Conservation (phyloP, 2,329 filamentous ascomycete genomes). For the Pseudogymnoascus sp. region DNA sequence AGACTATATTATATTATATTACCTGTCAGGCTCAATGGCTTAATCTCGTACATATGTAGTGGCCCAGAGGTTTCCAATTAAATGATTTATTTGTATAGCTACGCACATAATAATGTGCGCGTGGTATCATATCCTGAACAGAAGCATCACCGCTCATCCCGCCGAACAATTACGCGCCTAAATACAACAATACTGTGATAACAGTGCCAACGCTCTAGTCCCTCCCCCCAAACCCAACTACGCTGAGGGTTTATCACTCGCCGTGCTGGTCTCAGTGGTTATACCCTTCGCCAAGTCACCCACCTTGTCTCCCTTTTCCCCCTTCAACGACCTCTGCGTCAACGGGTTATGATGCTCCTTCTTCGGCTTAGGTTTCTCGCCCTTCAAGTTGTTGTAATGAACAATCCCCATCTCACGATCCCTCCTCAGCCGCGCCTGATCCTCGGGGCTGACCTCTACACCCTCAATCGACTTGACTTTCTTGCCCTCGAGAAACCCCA, state of each 20-base stretch:
- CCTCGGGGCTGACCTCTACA: constrained; percentile 54
- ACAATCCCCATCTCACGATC: constrained; percentile 51
- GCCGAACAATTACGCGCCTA: not conserved
- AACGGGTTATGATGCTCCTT: constrained; percentile 22
- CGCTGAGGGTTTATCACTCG: not conserved
- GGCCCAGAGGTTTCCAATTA: not conserved
- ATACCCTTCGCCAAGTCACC: constrained; percentile 11
- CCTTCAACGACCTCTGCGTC: constrained; percentile 20
- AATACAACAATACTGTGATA: not conserved
- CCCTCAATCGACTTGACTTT: constrained; percentile 67
- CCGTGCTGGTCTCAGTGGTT: not conserved
- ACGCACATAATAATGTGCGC: not conserved
- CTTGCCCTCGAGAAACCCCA: constrained; percentile 67
- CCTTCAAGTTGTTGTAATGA: constrained; percentile 54
- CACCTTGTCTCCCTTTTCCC: constrained; percentile 6
- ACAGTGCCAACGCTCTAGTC: not conserved
- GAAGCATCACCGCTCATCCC: not conserved
- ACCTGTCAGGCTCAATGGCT: not conserved
- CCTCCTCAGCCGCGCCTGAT: constrained; percentile 43
- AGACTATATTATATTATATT: not conserved
- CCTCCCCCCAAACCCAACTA: not conserved
- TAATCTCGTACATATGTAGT: not conserved
- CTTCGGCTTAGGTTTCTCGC: constrained; percentile 43
- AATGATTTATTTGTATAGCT: not conserved
- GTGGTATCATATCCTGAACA: not conserved